Evolutionary conservation across 495 filamentous ascomycete genomes (phyloP).

Genomic region (Aspergillus mulundensis): DNA sequence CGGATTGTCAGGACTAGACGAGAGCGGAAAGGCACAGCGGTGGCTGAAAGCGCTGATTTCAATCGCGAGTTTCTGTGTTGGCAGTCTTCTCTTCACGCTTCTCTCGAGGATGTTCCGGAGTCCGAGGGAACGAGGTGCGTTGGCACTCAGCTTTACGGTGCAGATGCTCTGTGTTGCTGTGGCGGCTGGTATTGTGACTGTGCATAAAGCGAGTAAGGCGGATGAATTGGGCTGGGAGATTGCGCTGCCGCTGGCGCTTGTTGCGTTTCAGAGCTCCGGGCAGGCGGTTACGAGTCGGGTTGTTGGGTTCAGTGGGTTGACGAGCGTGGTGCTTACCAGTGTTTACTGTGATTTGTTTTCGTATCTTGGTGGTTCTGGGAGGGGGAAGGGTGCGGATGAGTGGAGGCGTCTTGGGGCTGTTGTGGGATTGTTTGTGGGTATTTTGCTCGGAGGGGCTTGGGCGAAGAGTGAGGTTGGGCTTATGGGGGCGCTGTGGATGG

Average conservation of each 20-base stretch:
- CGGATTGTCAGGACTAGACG: slow-evolving; percentile 49
- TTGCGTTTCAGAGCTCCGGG: slow-evolving; percentile 69
- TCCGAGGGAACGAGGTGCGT: slow-evolving; percentile 48
- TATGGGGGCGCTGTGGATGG: slow-evolving; percentile 55
- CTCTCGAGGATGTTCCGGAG: slow-evolving; percentile 28
- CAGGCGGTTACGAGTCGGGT: slow-evolving; percentile 62
- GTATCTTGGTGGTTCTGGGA: slow-evolving; percentile 49
- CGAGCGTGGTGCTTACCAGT: slow-evolving; percentile 69
- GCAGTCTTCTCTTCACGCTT: slow-evolving; percentile 46
- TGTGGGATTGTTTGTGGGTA: slow-evolving; percentile 49
- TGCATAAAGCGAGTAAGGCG: not conserved
- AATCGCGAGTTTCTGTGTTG: slow-evolving; percentile 53
- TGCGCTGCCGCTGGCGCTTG: slow-evolving; percentile 54
- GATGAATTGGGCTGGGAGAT: slow-evolving; percentile 29
- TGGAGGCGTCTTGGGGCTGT: slow-evolving; percentile 59
- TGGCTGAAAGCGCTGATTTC: slow-evolving; percentile 63
- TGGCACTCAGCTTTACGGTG: slow-evolving; percentile 51
- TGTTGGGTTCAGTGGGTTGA: slow-evolving; percentile 64
- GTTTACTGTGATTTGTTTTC: slow-evolving; percentile 65
- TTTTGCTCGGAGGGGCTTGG: slow-evolving; percentile 62
- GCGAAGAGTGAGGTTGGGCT: slow-evolving; percentile 52
- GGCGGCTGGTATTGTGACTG: slow-evolving; percentile 33
- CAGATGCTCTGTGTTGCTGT: slow-evolving; percentile 59
- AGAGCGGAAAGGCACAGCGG: slow-evolving; percentile 48
- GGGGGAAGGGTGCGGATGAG: slow-evolving; percentile 54